These are phyloP conservation scores for Trichophyton schoenleinii DNA, from an alignment of 2,329 filamentous ascomycete species.

Conservation along the genomic window DNA sequence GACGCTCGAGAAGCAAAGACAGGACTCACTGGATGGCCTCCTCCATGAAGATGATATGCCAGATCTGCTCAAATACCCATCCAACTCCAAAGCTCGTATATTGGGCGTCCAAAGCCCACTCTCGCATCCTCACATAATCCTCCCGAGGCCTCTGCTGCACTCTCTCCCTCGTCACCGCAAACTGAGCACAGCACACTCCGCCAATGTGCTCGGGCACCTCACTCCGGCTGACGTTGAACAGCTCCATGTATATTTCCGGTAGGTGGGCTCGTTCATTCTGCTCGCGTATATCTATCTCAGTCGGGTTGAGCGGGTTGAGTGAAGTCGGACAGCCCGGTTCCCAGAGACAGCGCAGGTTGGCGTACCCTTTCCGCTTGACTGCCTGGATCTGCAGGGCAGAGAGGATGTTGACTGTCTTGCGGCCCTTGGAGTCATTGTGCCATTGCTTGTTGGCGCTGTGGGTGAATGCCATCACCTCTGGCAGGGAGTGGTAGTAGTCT, in stretches of 20 bases:
- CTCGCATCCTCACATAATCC: constrained; percentile 45
- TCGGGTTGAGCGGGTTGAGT: constrained; percentile 35
- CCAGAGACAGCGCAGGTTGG: constrained; percentile 44
- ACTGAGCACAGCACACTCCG: constrained; percentile 44
- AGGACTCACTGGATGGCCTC: constrained; percentile 28
- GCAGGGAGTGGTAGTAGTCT: constrained; percentile 31
- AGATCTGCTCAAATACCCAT: constrained; percentile 52
- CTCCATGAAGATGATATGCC: constrained; percentile 46
- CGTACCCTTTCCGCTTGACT: constrained; percentile 39
- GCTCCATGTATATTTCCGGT: constrained; percentile 36
- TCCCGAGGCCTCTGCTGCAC: constrained; percentile 34
- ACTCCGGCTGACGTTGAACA: constrained; percentile 31
- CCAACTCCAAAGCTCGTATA: constrained; percentile 45
- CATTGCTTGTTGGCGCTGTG: constrained; percentile 31
- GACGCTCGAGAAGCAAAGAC: neutral
- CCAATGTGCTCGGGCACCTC: constrained; percentile 34
- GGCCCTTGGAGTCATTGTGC: constrained; percentile 43
- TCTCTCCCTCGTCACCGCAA: constrained; percentile 39
- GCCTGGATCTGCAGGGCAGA: constrained; percentile 38
- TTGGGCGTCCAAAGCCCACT: constrained; percentile 48
- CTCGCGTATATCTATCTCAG: constrained; percentile 23
- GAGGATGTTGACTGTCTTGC: constrained; percentile 39
- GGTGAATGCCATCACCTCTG: constrained; percentile 31
- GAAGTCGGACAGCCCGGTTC: constrained; percentile 40
- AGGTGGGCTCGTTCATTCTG: constrained; percentile 38